Conservation (phyloP, 495 filamentous ascomycete species). For the Tuber indicum region DNA sequence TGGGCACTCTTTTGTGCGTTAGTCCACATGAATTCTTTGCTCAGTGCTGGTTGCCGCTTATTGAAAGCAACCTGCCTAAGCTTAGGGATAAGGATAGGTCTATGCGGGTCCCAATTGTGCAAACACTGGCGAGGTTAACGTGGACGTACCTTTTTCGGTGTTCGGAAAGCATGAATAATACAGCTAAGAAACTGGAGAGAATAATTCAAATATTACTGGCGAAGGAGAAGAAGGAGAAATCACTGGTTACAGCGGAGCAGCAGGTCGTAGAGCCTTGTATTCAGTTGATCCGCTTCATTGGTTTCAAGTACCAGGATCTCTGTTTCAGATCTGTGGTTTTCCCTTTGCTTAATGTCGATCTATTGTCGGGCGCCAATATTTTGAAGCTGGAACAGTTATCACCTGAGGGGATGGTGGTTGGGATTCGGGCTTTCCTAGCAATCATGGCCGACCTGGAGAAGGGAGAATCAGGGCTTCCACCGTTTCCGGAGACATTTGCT, state of each 20-base stretch:
- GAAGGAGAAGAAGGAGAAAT: constrained; percentile 56
- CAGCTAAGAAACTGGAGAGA: constrained; percentile 76
- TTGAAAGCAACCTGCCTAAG: constrained; percentile 65
- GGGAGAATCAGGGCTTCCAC: constrained; percentile 67
- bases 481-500: constrained; percentile 64
- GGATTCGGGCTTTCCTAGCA: constrained; percentile 84
- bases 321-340: constrained; percentile 90
- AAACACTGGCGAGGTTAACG: constrained; percentile 82
- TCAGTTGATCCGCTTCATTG: constrained; percentile 90
- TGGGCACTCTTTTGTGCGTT: constrained; percentile 76
- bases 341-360: constrained; percentile 84
- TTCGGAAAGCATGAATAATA: constrained; percentile 59
- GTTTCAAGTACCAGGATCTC: constrained; percentile 84
- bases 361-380: constrained; percentile 70
- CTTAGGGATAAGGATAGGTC: constrained; percentile 86
- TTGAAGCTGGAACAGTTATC: constrained; percentile 87
- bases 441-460: constrained; percentile 94
- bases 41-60: constrained; percentile 74
- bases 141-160: constrained; percentile 93
- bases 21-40: constrained; percentile 77
- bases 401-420: constrained; percentile 91
- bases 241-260: constrained; percentile 70
- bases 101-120: constrained; percentile 70
- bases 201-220: constrained; percentile 71
- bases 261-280: constrained; percentile 80